A percentile compares a stretch with the other conserved stretches of the same genome.
phyloP scores from a whole-genome alignment of 345 rosid genomes.

The Camelina laxa region DNA sequence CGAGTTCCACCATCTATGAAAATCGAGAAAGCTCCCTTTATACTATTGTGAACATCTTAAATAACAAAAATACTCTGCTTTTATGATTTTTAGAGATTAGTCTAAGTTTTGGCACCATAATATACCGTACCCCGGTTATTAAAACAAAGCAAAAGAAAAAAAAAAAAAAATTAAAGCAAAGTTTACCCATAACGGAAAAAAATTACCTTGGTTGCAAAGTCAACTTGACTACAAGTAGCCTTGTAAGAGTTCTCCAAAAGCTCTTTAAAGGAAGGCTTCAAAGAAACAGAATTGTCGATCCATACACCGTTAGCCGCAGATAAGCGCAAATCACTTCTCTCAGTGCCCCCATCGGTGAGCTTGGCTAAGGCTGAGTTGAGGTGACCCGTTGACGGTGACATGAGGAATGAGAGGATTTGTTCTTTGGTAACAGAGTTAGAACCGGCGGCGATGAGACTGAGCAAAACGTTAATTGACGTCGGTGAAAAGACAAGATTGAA shows the following conservation, averaged over 20 bases:
- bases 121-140: not conserved
- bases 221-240: conserved; percentile 60
- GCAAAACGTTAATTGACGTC: conserved; percentile 61
- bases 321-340: conserved; percentile 57
- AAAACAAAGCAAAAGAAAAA: not conserved
- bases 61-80: too few relatives aligned
- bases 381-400: conserved; percentile 53
- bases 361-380: conserved; percentile 58
- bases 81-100: too few relatives aligned
- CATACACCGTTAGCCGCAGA: conserved; percentile 65
- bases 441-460: conserved; percentile 69
- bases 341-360: conserved; percentile 60
- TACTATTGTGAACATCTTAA: too few relatives aligned
- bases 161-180: not conserved
- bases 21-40: too few relatives aligned
- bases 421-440: conserved; percentile 54
- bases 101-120: too few relatives aligned
- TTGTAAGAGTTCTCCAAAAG: conserved; percentile 54
- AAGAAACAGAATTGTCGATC: conserved; percentile 55
- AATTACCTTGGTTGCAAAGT: conserved; percentile 65
- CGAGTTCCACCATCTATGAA: too few relatives aligned
- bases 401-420: conserved; percentile 71
- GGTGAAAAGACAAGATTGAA: conserved; percentile 73
- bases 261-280: conserved; percentile 63
- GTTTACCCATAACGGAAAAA: not conserved